phyloP scores from a whole-genome alignment of 768 basidiomycete species.

The Tulasnella sp. region DNA sequence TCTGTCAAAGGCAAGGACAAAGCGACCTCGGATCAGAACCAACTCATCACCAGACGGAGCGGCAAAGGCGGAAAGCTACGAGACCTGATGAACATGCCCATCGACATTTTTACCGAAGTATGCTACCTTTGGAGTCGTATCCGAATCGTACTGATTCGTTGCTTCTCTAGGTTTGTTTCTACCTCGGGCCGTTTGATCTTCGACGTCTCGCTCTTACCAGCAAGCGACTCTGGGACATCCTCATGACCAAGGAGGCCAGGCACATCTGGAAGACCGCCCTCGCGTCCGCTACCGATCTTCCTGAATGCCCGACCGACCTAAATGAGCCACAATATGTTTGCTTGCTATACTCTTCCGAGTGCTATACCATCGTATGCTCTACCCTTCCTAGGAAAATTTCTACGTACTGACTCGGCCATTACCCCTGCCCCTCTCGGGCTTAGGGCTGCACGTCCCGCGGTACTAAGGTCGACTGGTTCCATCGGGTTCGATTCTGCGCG shows the following conservation, averaged over 20 bases:
- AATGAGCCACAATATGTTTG: slow-evolving; percentile 25
- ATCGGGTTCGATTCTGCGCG: not conserved
- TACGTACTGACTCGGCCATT: too few relatives aligned
- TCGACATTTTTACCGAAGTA: slow-evolving; percentile 29
- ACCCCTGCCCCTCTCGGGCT: not conserved
- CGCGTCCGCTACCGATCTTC: slow-evolving; percentile 2
- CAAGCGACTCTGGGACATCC: slow-evolving; percentile 15
- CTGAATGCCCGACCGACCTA: slow-evolving; percentile 22
- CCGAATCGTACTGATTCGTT: not conserved
- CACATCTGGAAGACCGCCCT: slow-evolving; percentile 21
- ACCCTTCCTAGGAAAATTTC: not conserved
- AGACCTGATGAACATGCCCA: slow-evolving; percentile 27
- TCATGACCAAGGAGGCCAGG: not conserved
- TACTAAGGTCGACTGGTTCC: not conserved
- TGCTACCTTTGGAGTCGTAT: not conserved
- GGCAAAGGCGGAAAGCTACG: slow-evolving; percentile 24
- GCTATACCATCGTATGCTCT: slow-evolving; percentile 16
- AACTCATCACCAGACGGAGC: not conserved
- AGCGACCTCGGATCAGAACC: not conserved
- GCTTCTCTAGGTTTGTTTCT: slow-evolving; percentile 6
- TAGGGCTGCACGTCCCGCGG: not conserved
- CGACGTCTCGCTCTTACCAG: slow-evolving; percentile 20
- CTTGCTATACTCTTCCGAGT: slow-evolving; percentile 14
- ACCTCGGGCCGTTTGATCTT: slow-evolving; percentile 21
- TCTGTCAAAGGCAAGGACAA: not conserved